Conservation (phyloP, 768 basidiomycete genomes). For the Cystoderma amianthinum region DNA sequence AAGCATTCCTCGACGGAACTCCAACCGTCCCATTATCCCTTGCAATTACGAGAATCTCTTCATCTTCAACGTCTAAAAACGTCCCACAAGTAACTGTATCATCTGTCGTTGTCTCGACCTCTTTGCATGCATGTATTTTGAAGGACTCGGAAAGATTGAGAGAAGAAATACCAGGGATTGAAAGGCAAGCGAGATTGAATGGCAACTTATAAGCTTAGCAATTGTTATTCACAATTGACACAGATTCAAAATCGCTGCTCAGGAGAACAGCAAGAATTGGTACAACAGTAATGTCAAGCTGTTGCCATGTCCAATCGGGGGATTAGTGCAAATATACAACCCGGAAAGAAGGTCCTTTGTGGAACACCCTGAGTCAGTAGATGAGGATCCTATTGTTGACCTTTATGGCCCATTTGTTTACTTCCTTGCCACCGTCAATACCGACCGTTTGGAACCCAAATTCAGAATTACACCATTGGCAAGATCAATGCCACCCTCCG, state of each 20-base stretch:
- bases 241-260: conserved; percentile 82
- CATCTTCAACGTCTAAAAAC: conserved; percentile 17
- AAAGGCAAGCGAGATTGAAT: no score
- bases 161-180: conserved; percentile 61
- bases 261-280: conserved; percentile 68
- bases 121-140: conserved; percentile 81
- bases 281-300: conserved; percentile 57
- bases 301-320: conserved; percentile 31
- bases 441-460: conserved; percentile 77
- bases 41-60: conserved; percentile 40
- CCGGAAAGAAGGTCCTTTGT: conserved; percentile 40
- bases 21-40: conserved; percentile 39
- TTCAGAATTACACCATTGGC: conserved; percentile 74
- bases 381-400: conserved; percentile 29
- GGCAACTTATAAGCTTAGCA: no score
- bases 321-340: conserved; percentile 56
- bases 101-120: conserved; percentile 82
- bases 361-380: conserved; percentile 22
- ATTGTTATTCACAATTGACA: no score
- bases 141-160: conserved; percentile 76
- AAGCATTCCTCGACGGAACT: conserved; percentile 37
- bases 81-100: conserved; percentile 30
- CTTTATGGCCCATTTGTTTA: conserved; percentile 80
- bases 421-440: conserved; percentile 76
- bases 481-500: conserved; percentile 33